Evolutionary conservation across 1,139 yeast species (phyloP), one percentile per base, ranked within the genome.

Genomic region (Eremothecium coryli): DNA sequence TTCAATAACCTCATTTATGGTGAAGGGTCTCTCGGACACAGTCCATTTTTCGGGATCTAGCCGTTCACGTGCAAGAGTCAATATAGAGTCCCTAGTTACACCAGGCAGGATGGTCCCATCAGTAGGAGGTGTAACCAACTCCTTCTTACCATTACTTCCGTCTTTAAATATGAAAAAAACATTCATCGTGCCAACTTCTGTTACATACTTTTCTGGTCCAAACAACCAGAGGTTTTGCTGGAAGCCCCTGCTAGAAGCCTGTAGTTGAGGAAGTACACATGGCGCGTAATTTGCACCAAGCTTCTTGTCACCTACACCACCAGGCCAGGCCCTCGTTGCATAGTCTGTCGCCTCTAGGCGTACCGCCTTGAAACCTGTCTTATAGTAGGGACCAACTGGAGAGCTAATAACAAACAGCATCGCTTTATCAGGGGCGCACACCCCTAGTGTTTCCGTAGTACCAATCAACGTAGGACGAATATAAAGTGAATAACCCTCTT

Each of bases 241-340:
- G 68, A 77, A 88, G 31, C 98, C 98, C 55, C 82, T 73, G 29
- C 68, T 54, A 35, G 95, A 94, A 33, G 98, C 97, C 62, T 77
- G 75, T 48, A 73, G 65, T 65, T 84, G 95, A 20, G 97, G 96
- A 54, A 73, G 70, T 54, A 88, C 74, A 60, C 95, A 82, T 38
- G 97, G 95, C 28, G 96, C 97, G 58, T 90, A 90, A 66, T 90
- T 90, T 41, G 95, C 97, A 60, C 98, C 98, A 52, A 90, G 73
- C 66, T 90, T 90, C 63, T 76, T 79, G 70, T 86, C 79, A 62
- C 98, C 98, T 45, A 78, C 86, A 59, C 97, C 98, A 54, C 95
- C 95, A 52, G 97, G 97, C 97, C 97, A 90, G 11, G 98, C 96
- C 65, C 97, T 80, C 17, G 88, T 90, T 31, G 94, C 94, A 49